These are phyloP conservation scores for Yamadazyma taylorii DNA, from an alignment of 1,139 yeast genomes.

Conservation along the genomic window DNA sequence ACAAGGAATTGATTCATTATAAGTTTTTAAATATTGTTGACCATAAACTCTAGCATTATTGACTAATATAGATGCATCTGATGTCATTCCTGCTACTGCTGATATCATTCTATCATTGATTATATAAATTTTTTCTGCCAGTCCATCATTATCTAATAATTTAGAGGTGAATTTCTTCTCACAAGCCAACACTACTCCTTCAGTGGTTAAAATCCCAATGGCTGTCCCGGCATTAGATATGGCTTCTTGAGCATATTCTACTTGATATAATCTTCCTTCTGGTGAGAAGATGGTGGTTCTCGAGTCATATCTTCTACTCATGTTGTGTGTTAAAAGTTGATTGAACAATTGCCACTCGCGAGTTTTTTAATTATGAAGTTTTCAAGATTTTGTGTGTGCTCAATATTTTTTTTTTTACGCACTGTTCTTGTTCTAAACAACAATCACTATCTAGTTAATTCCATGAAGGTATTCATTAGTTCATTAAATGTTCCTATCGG, in stretches of 20 bases:
- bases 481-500: constrained; percentile 69
- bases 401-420: too few relatives aligned
- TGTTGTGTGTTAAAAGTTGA: constrained; percentile 20
- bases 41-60: constrained; percentile 85
- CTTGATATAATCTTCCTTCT: constrained; percentile 94
- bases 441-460: neutral
- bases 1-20: constrained; percentile 89
- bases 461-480: constrained; percentile 32
- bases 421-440: too few relatives aligned
- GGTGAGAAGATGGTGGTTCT: constrained; percentile 99
- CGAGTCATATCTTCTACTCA: constrained; percentile 75
- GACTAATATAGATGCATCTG: constrained; percentile 92
- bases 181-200: constrained; percentile 95
- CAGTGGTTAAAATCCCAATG: constrained; percentile 86
- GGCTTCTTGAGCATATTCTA: constrained; percentile 96
- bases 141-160: constrained; percentile 87
- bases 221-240: constrained; percentile 98
- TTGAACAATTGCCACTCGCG: neutral
- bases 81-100: constrained; percentile 98
- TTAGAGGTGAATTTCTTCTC: constrained; percentile 94
- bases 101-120: constrained; percentile 82
- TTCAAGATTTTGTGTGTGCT: too few relatives aligned
- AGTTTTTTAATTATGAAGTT: too few relatives aligned
- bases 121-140: constrained; percentile 88
- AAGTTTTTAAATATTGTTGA: constrained; percentile 79